These are phyloP conservation scores for Capsicum chinense DNA, from an alignment of 257 asterid genomes.

Conservation along the genomic window DNA sequence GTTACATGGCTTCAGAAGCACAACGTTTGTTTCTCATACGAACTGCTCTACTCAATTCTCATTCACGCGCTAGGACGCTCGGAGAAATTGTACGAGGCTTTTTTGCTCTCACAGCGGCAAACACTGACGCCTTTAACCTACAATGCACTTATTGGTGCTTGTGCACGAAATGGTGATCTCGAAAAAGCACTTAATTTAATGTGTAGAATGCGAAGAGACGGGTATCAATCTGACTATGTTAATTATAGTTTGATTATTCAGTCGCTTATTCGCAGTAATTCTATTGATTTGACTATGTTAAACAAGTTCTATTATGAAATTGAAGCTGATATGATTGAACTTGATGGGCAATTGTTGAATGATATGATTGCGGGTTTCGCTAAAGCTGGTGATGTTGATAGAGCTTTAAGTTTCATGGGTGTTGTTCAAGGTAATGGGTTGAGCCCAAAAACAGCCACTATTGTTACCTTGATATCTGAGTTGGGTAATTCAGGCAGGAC, in stretches of 20 bases:
- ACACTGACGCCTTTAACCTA: constrained; percentile 82
- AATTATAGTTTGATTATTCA: constrained; percentile 89
- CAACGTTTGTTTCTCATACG: constrained; percentile 85
- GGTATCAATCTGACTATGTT: constrained; percentile 83
- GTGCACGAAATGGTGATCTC: constrained; percentile 87
- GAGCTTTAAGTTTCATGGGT: constrained; percentile 67
- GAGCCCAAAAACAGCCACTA: constrained; percentile 70
- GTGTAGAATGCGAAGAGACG: constrained; percentile 84
- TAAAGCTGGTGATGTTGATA: constrained; percentile 71
- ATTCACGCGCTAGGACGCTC: constrained; percentile 82
- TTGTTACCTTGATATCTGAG: constrained; percentile 63
- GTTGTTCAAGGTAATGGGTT: constrained; percentile 81
- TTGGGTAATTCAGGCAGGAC: constrained; percentile 78
- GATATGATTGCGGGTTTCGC: constrained; percentile 80
- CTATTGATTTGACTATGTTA: constrained; percentile 58
- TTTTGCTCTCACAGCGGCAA: constrained; percentile 77
- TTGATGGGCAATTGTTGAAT: constrained; percentile 79
- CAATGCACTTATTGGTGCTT: constrained; percentile 93
- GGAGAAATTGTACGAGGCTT: constrained; percentile 91
- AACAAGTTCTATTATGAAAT: constrained; percentile 73
- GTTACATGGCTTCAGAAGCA: constrained; percentile 89
- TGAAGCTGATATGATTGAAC: constrained; percentile 73
- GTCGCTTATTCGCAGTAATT: constrained; percentile 62
- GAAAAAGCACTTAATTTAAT: constrained; percentile 86
- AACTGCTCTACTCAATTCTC: constrained; percentile 80